Conservation (phyloP, 352 stramenopile species). For the Peronospora belbahrii region DNA sequence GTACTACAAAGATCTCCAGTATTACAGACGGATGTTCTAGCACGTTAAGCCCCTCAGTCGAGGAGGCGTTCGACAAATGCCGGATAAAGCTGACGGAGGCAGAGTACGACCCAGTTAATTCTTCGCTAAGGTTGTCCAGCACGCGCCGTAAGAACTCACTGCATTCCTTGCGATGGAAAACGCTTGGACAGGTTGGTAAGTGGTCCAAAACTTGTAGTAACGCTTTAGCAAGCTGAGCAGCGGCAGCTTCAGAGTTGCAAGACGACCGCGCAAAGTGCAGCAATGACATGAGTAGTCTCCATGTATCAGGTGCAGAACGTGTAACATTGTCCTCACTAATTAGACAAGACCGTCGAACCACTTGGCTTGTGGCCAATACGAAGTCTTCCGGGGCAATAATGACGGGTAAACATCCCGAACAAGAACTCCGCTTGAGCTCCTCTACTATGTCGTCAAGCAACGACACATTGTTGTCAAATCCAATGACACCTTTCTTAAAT, state of each 20-base stretch:
- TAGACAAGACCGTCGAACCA: conserved; percentile 8
- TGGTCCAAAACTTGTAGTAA: conserved; percentile 43
- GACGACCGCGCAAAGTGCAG: conserved; percentile 39
- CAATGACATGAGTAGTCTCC: conserved; percentile 38
- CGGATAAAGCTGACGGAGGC: conserved; percentile 31
- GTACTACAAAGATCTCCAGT: conserved; percentile 20
- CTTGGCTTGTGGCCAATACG: conserved; percentile 18
- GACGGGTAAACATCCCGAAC: conserved; percentile 6
- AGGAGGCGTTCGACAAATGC: conserved; percentile 23
- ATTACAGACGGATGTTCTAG: conserved; percentile 16
- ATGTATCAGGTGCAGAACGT: conserved; percentile 22
- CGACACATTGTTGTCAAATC: neutral
- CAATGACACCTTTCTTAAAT: neutral
- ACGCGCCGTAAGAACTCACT: conserved; percentile 37
- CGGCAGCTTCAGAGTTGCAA: conserved; percentile 37
- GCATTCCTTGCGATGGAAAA: conserved; percentile 36
- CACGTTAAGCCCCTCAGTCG: conserved; percentile 10
- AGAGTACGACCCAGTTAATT: conserved; percentile 27
- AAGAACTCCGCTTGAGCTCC: conserved; percentile 20
- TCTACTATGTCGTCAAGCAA: conserved; percentile 8
- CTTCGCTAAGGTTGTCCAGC: conserved; percentile 31
- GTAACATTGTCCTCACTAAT: neutral
- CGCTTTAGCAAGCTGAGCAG: conserved; percentile 28
- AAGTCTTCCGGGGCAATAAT: conserved; percentile 19
- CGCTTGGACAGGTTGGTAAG: conserved; percentile 26